phyloP scores from a whole-genome alignment of 2,329 filamentous ascomycete genomes.

The Pseudogymnoascus sp. region DNA sequence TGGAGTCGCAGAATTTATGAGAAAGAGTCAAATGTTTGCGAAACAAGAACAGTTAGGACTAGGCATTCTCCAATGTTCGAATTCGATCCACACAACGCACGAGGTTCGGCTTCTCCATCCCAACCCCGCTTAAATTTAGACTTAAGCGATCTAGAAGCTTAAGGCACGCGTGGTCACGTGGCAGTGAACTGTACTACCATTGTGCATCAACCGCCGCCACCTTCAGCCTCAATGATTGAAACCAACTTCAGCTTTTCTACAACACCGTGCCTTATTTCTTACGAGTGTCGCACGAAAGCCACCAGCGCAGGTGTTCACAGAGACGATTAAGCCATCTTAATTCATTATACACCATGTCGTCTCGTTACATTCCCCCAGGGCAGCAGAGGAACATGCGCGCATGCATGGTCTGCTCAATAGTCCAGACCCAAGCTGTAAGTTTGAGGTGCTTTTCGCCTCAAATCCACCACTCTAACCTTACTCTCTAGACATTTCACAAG shows the following conservation, averaged over 20 bases:
- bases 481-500: slow-evolving; percentile 67
- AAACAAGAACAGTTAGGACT: slow-evolving; percentile 2
- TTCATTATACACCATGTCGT: slow-evolving; percentile 30
- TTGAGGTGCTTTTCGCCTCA: slow-evolving; percentile 10
- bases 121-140: slow-evolving; percentile 10
- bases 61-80: slow-evolving; percentile 6
- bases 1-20: neutral
- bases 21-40: neutral
- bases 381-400: slow-evolving; percentile 85
- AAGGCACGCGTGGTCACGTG: slow-evolving; percentile 12
- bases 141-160: slow-evolving; percentile 10
- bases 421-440: slow-evolving; percentile 70
- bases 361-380: slow-evolving; percentile 63
- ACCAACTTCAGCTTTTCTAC: neutral
- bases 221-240: neutral
- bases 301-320: neutral
- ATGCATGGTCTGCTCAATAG: slow-evolving; percentile 97
- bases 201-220: neutral
- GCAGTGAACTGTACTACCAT: neutral
- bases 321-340: neutral
- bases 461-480: slow-evolving; percentile 14
- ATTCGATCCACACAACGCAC: slow-evolving; percentile 10
- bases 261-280: neutral
- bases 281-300: neutral
- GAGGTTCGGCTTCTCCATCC: neutral